Evolutionary conservation across 2,329 filamentous ascomycete genomes (phyloP).

Genomic region (Penicillium thymicola): DNA sequence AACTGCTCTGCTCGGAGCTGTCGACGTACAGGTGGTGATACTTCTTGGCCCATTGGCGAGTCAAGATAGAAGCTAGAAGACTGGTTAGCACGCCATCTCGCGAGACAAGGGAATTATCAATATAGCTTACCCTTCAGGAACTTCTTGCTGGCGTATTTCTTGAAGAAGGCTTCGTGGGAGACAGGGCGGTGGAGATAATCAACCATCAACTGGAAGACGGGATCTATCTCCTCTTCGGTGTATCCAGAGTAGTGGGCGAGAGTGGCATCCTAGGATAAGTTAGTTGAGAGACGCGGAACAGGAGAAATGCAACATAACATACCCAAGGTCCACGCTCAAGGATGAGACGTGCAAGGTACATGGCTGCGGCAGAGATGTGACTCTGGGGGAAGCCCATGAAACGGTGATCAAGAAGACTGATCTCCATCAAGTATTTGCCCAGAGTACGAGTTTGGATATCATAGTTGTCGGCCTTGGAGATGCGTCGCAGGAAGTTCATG

Average conservation of each 20-base stretch:
- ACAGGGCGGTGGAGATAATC: constrained; percentile 92
- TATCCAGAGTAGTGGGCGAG: constrained; percentile 91
- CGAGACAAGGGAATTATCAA: background rate
- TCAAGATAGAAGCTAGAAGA: constrained; percentile 74
- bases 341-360: constrained; percentile 90
- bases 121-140: constrained; percentile 82
- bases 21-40: constrained; percentile 49
- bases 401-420: constrained; percentile 89
- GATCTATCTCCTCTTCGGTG: constrained; percentile 85
- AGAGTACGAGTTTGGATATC: constrained; percentile 96
- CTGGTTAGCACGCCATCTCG: constrained; percentile 19
- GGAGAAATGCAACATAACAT: constrained; percentile 39
- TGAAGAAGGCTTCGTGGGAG: constrained; percentile 95
- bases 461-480: constrained; percentile 99
- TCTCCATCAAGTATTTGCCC: constrained; percentile 97
- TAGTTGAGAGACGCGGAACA: background rate
- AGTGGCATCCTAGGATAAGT: constrained; percentile 66
- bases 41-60: constrained; percentile 90
- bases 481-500: constrained; percentile 98
- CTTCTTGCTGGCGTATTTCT: constrained; percentile 99
- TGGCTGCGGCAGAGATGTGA: constrained; percentile 84
- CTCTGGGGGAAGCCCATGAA: constrained; percentile 89
- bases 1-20: constrained; percentile 33
- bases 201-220: constrained; percentile 90
- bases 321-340: constrained; percentile 90